These are phyloP conservation scores for Austroboletus novae-zelandiae DNA, from an alignment of 1,284 basidiomycete species.

Conservation along the genomic window DNA sequence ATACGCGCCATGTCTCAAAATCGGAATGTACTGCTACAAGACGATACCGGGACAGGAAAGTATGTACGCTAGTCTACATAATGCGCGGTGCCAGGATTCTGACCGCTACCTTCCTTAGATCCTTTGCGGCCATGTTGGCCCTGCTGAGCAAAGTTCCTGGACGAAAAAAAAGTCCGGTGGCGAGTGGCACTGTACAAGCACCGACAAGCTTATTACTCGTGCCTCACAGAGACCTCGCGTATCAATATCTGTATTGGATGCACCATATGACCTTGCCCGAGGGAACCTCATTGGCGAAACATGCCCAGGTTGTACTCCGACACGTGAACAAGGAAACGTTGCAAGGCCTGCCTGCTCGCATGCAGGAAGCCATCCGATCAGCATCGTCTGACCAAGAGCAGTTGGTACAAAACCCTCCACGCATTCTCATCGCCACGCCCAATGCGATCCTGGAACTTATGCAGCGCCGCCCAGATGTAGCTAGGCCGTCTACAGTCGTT, in stretches of 20 bases:
- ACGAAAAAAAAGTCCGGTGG: background rate
- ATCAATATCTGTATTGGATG: constrained; percentile 69
- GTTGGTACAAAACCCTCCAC: constrained; percentile 50
- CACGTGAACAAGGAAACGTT: constrained; percentile 30
- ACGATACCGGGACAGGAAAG: constrained; percentile 77
- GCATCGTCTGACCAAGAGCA: constrained; percentile 37
- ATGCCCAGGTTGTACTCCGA: constrained; percentile 64
- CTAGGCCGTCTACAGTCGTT: constrained; percentile 52
- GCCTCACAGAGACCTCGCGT: constrained; percentile 72
- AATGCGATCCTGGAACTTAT: constrained; percentile 61
- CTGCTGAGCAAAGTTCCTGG: constrained; percentile 56
- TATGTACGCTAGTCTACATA: constrained; percentile 35
- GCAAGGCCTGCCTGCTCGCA: constrained; percentile 26
- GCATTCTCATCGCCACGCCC: constrained; percentile 70
- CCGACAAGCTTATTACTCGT: constrained; percentile 62
- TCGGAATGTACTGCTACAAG: constrained; percentile 63
- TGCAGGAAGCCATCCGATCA: constrained; percentile 32
- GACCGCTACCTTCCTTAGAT: constrained; percentile 41
- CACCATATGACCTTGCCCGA: constrained; percentile 44
- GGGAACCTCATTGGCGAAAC: constrained; percentile 35
- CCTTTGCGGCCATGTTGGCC: constrained; percentile 66
- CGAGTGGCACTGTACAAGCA: constrained; percentile 14
- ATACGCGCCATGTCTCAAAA: constrained; percentile 58
- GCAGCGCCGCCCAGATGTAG: constrained; percentile 41
- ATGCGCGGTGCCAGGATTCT: background rate